phyloP scores from a whole-genome alignment of 2,329 filamentous ascomycete genomes.

The Parastagonospora nodorum region DNA sequence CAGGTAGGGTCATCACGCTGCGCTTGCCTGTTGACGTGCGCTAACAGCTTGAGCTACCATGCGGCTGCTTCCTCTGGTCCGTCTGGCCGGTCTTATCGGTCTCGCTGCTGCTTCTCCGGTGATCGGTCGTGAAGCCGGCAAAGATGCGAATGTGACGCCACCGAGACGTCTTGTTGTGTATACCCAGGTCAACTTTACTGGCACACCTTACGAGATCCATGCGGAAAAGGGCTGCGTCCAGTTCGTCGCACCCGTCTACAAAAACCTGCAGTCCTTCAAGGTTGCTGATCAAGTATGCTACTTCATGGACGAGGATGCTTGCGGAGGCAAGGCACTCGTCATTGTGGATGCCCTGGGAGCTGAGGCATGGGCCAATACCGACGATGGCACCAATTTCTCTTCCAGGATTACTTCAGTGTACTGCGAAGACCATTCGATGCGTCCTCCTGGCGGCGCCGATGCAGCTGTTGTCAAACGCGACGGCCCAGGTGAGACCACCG shows the following conservation, averaged over 20 bases:
- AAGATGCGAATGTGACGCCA: neutral
- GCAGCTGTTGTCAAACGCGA: neutral
- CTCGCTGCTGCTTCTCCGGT: slow-evolving; percentile 3
- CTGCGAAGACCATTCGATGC: neutral
- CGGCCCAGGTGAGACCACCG: neutral
- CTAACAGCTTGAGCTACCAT: neutral
- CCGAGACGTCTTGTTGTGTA: neutral
- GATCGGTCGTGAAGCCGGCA: neutral
- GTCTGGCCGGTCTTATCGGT: slow-evolving; percentile 3
- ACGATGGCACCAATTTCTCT: neutral
- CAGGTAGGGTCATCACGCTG: no score
- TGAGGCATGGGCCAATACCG: neutral
- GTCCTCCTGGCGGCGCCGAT: neutral
- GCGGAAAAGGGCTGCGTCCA: neutral
- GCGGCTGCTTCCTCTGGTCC: neutral
- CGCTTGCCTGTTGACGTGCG: no score
- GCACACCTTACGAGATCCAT: neutral
- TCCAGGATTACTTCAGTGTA: neutral
- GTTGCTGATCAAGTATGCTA: neutral
- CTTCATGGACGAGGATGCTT: slow-evolving; percentile 1
- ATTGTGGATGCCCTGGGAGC: neutral
- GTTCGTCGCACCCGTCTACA: slow-evolving; percentile 1
- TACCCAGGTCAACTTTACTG: neutral
- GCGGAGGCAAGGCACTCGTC: neutral
- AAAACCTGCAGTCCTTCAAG: neutral